Evolutionary conservation across 2,329 filamentous ascomycete species (phyloP).

Genomic region (Alternaria infectoria): DNA sequence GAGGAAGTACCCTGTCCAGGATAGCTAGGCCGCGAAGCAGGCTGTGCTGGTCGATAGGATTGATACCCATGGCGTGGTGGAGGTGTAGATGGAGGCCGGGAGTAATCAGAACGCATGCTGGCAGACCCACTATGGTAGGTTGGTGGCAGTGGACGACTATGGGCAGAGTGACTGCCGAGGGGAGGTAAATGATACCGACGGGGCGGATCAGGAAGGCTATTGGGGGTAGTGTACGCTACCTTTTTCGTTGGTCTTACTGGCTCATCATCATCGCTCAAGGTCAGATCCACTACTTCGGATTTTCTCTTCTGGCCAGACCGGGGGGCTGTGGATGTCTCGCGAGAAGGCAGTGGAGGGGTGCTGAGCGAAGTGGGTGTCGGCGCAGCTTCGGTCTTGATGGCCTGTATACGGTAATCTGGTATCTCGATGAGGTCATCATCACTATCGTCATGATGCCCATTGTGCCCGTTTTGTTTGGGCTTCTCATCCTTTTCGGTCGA

Average conservation of each 20-base stretch:
- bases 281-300: conserved; percentile 58
- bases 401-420: conserved; percentile 46
- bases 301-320: conserved; percentile 52
- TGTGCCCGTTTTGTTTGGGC: conserved; percentile 45
- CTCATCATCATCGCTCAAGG: conserved; percentile 57
- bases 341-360: conserved; percentile 55
- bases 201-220: conserved; percentile 41
- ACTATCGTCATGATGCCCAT: conserved; percentile 49
- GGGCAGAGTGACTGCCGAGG: conserved; percentile 14
- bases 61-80: conserved; percentile 19
- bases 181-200: conserved; percentile 39
- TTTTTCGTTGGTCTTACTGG: conserved; percentile 46
- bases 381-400: conserved; percentile 50
- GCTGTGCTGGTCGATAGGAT: conserved; percentile 31
- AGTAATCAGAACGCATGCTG: conserved; percentile 22
- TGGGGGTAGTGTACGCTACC: conserved; percentile 51
- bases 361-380: conserved; percentile 46
- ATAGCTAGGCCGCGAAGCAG: conserved; percentile 26
- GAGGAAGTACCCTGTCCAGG: conserved; percentile 34
- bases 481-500: conserved; percentile 53
- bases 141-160: conserved; percentile 26
- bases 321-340: conserved; percentile 47
- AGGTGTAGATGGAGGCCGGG: conserved; percentile 32
- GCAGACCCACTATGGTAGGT: conserved; percentile 20
- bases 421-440: conserved; percentile 57